These are phyloP conservation scores for Mucor sp. DNA, from an alignment of 371 early-diverging fungal species.

Conservation along the genomic window DNA sequence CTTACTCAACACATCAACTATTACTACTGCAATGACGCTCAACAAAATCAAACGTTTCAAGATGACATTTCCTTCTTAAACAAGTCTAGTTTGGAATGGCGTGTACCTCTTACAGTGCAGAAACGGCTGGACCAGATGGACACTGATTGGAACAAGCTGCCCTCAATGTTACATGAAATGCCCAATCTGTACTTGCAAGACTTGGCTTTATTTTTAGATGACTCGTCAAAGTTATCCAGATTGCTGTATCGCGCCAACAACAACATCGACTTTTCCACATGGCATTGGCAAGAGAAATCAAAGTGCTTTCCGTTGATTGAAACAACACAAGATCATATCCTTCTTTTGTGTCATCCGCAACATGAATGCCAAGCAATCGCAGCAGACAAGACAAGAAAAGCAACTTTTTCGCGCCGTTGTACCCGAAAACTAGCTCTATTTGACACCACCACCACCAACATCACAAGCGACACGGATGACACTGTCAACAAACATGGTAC, in stretches of 20 bases:
- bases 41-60: background rate
- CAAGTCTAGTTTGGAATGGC: slow-evolving; percentile 6
- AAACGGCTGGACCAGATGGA: slow-evolving; percentile 5
- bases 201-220: background rate
- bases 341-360: background rate
- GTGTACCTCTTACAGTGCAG: background rate
- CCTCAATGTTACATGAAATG: background rate
- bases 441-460: background rate
- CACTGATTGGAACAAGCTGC: slow-evolving; percentile 4
- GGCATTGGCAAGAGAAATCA: slow-evolving; percentile 13
- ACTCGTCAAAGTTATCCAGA: background rate
- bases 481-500: too few species aligned
- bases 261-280: background rate
- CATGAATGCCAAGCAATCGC: background rate
- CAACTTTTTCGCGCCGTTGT: background rate
- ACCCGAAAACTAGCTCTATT: background rate
- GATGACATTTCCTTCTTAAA: background rate
- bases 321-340: background rate
- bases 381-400: background rate
- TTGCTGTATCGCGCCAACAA: background rate
- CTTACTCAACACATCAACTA: background rate
- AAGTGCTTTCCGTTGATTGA: slow-evolving; percentile 4
- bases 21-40: background rate
- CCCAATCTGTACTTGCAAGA: background rate
- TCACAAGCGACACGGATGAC: too few species aligned